These are phyloP conservation scores for California macrophylla DNA, from an alignment of 441 rosid species.

Conservation along the genomic window DNA sequence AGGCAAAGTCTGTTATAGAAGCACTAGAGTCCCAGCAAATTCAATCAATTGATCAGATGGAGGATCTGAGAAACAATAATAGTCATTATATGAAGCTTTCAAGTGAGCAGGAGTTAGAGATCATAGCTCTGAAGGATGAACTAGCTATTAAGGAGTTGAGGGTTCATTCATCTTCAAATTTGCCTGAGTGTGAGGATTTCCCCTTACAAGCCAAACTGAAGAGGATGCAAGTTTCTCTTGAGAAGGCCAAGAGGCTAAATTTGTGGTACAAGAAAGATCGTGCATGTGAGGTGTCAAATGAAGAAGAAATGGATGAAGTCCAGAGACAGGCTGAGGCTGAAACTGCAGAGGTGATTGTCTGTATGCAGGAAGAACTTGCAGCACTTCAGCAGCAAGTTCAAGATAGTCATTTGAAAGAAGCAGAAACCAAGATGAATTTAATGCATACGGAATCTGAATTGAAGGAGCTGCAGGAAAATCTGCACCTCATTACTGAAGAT, in stretches of 20 bases:
- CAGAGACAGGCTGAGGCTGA: constrained; percentile 87
- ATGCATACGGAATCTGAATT: constrained; percentile 43
- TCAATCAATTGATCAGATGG: constrained; percentile 56
- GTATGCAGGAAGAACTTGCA: constrained; percentile 88
- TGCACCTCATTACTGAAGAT: constrained; percentile 39
- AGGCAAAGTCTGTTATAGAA: constrained; percentile 62
- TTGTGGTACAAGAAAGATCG: constrained; percentile 52
- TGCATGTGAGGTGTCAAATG: constrained; percentile 54
- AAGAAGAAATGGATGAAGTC: constrained; percentile 70
- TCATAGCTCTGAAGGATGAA: constrained; percentile 44
- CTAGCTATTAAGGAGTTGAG: constrained; percentile 37
- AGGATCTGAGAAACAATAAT: constrained; percentile 51
- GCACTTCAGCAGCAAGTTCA: constrained; percentile 71
- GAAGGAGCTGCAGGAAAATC: constrained; percentile 47
- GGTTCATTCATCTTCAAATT: constrained; percentile 31
- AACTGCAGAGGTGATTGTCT: constrained; percentile 86
- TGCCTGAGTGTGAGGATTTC: constrained; percentile 29
- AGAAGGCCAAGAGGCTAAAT: constrained; percentile 73
- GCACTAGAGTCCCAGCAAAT: constrained; percentile 79
- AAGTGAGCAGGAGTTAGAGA: constrained; percentile 49
- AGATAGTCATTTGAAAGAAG: constrained; percentile 63
- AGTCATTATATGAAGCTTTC: constrained; percentile 39
- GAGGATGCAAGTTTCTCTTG: constrained; percentile 88
- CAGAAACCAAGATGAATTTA: constrained; percentile 34
- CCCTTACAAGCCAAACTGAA: constrained; percentile 43